A percentile compares a stretch with the other conserved stretches of the same genome.
Evolutionary conservation across 441 rosid genomes (phyloP).

Genomic region (Bocquillonia castaneifolia): DNA sequence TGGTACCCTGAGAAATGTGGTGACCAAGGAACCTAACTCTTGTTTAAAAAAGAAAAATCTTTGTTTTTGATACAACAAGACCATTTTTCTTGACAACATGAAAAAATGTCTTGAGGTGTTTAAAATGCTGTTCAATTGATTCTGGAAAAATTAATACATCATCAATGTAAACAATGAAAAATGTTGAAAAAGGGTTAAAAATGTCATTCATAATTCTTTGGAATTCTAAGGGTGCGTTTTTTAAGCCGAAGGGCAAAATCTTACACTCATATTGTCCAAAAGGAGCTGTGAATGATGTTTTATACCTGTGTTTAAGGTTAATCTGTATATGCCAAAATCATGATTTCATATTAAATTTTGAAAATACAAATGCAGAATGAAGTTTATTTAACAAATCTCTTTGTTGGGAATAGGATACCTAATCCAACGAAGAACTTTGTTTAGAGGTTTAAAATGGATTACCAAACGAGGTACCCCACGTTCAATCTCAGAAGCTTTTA

Average conservation of each 20-base stretch:
- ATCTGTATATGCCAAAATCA: slow-evolving; percentile 2
- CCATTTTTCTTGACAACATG: no score
- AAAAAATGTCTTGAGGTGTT: background rate
- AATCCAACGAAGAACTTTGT: background rate
- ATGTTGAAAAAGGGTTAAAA: background rate
- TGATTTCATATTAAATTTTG: background rate
- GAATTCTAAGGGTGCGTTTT: background rate
- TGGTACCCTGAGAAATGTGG: background rate
- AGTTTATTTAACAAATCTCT: background rate
- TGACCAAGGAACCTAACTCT: background rate
- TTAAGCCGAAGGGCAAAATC: slow-evolving; percentile 12
- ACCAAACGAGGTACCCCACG: background rate
- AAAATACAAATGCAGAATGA: background rate
- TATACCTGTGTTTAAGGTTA: background rate
- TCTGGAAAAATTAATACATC: background rate
- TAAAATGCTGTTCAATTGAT: background rate
- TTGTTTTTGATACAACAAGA: background rate
- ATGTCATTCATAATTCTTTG: no score
- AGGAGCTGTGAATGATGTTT: slow-evolving; percentile 1
- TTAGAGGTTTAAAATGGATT: no score
- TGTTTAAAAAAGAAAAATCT: background rate
- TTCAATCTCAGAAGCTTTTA: background rate
- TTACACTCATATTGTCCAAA: slow-evolving; percentile 17
- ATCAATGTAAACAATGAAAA: slow-evolving; percentile 10
- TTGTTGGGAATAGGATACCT: background rate